These are phyloP conservation scores for Citrus sinensis DNA, from an alignment of 345 rosid genomes.

Conservation along the genomic window DNA sequence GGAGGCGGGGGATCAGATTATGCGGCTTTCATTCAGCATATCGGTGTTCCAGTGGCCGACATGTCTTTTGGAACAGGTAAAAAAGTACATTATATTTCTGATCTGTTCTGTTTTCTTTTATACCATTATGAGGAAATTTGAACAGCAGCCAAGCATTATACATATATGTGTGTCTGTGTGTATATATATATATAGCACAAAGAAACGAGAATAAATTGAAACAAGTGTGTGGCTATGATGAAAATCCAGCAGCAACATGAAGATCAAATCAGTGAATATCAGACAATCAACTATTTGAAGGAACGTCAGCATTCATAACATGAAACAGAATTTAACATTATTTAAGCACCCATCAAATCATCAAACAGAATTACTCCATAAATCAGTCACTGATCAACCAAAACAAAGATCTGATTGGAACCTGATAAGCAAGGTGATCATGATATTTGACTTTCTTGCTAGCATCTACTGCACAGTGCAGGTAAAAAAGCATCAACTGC, in stretches of 20 bases:
- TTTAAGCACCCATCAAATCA: neutral
- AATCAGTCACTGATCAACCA: neutral
- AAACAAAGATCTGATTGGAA: neutral
- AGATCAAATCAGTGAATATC: neutral
- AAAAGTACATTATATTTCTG: neutral
- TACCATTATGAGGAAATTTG: neutral
- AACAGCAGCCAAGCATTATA: neutral
- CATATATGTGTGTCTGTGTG: too few relatives aligned
- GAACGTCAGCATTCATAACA: neutral
- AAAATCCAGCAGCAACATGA: neutral
- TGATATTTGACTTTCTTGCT: neutral
- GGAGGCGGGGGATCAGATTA: conserved; percentile 74
- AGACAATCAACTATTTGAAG: neutral
- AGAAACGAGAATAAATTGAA: neutral
- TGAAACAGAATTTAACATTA: neutral
- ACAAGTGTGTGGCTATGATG: neutral
- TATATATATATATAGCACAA: neutral
- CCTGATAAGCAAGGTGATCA: neutral
- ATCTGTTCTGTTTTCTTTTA: neutral
- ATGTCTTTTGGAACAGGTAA: conserved; percentile 60
- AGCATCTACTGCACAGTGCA: neutral
- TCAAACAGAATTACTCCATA: neutral
- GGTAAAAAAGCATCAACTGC: neutral
- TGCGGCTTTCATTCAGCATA: conserved; percentile 77
- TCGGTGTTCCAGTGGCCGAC: conserved; percentile 68